Evolutionary conservation across 805 yeast genomes (phyloP), one percentile per base, ranked within the genome.

Genomic region (Teunomyces atbi): DNA sequence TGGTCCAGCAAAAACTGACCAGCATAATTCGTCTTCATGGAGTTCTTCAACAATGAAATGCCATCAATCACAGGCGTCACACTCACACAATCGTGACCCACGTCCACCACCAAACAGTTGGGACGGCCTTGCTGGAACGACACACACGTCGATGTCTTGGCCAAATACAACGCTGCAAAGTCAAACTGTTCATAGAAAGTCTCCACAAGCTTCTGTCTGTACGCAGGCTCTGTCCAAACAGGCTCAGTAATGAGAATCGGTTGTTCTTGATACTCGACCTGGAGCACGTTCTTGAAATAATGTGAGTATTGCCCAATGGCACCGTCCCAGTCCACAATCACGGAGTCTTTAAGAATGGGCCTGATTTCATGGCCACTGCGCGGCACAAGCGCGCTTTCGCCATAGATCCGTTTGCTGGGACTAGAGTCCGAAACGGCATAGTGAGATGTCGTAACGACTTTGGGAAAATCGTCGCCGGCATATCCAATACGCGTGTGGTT

Each of bases 381-480:
- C 3, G 91, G 86, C 28, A 72, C 74, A 13, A 71, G 65, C 12
- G 82, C 66, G 10, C 76, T 59, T 33, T 74, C 71, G 13, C 74
- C 76, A 51, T 68, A 71, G 45, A 71, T 46, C 45, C 53, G 52
- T 42, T 50, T 53, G 42, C 6, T 46, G 35, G 28, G 44, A 19
- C 40, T 21, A 19, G 48, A 73, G 45, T 62, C 65, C 40, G 23
- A 6, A 83, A 86, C 18, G n/a, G 64, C 69, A 58, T 81, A 89
- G 49, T 65, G 77, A 0, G 96, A 86, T 2, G 97, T 94, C 10
- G 84, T 64, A 19, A 86, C 79, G 3, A 83, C 69, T 52, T 84
- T 79, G 10, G 99, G 99, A 45, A 81, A 77, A 61, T 91, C 97
- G 47, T 89, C 92, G 8, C 98, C 98, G 3, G 97, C 91, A 65